These are phyloP conservation scores for Vaccinium vitisidaea DNA, from an alignment of 148 eudicot genomes.

Conservation along the genomic window DNA sequence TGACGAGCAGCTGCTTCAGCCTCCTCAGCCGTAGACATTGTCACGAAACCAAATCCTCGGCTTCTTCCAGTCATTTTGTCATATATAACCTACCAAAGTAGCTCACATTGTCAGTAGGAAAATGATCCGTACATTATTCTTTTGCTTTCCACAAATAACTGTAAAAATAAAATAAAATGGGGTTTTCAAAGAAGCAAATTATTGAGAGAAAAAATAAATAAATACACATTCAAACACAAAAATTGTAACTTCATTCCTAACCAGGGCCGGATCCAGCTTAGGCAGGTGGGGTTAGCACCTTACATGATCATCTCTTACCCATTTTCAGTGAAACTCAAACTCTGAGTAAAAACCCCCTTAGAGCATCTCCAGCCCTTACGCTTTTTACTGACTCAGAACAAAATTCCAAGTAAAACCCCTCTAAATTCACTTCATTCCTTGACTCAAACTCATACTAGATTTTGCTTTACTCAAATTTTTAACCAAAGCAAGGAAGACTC, in stretches of 20 bases:
- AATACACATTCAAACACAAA: background rate
- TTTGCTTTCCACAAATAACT: background rate
- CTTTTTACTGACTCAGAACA: too few relatives aligned
- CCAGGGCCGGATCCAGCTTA: background rate
- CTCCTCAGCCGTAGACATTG: slow-evolving; percentile 79
- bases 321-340: too few relatives aligned
- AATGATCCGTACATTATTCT: background rate
- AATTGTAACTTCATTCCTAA: background rate
- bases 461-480: too few relatives aligned
- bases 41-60: slow-evolving; percentile 93
- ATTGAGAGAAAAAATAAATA: background rate
- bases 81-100: slow-evolving; percentile 70
- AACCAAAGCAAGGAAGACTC: too few relatives aligned
- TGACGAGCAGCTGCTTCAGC: slow-evolving; percentile 76
- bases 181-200: background rate
- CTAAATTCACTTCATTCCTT: too few relatives aligned
- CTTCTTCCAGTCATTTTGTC: slow-evolving; percentile 89
- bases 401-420: too few relatives aligned
- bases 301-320: too few relatives aligned
- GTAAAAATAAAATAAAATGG: background rate
- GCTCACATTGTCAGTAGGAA: background rate
- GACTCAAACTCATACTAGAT: too few relatives aligned
- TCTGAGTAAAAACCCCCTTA: too few relatives aligned
- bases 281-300: background rate
- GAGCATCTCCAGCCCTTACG: too few relatives aligned